A percentile compares a stretch with the other conserved stretches of the same genome.
Evolutionary conservation across 164 flowering plant species (phyloP).

Genomic region (Chloranthus sessilifolius): DNA sequence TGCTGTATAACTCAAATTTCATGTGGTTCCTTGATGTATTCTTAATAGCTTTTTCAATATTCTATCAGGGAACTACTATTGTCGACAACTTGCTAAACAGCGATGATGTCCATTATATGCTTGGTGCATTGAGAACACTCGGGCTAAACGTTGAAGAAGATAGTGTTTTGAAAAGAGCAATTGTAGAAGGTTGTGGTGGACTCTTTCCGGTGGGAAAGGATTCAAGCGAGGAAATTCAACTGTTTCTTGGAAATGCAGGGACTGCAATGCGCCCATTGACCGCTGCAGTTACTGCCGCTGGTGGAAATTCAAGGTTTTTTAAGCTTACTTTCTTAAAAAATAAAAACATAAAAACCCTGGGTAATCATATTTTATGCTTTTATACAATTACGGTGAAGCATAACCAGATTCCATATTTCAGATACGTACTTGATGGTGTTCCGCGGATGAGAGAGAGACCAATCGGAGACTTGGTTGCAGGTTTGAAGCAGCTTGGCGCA

Average conservation of each 20-base stretch:
- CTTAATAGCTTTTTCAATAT: neutral
- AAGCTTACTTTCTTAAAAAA: neutral
- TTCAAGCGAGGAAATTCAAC: constrained; percentile 54
- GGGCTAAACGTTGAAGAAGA: constrained; percentile 72
- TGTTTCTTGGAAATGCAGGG: constrained; percentile 98
- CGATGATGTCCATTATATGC: constrained; percentile 89
- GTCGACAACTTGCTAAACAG: constrained; percentile 90
- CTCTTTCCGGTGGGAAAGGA: constrained; percentile 71
- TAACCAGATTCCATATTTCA: constrained; percentile 21
- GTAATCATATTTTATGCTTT: neutral
- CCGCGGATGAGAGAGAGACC: constrained; percentile 99
- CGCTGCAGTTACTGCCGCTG: constrained; percentile 95
- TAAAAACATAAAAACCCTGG: constrained; percentile 1
- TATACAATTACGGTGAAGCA: neutral
- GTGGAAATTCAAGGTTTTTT: constrained; percentile 82
- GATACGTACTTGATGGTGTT: constrained; percentile 95
- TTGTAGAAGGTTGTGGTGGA: constrained; percentile 79
- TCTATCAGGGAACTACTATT: constrained; percentile 71
- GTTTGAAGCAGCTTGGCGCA: constrained; percentile 97
- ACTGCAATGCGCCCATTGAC: constrained; percentile 99
- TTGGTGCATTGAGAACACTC: constrained; percentile 71
- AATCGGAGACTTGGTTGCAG: constrained; percentile 83
- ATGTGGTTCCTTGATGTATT: neutral
- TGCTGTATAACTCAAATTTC: neutral
- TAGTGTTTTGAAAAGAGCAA: constrained; percentile 44